Conservation (phyloP, 305 asterid species). For the Coffea humblotiana region DNA sequence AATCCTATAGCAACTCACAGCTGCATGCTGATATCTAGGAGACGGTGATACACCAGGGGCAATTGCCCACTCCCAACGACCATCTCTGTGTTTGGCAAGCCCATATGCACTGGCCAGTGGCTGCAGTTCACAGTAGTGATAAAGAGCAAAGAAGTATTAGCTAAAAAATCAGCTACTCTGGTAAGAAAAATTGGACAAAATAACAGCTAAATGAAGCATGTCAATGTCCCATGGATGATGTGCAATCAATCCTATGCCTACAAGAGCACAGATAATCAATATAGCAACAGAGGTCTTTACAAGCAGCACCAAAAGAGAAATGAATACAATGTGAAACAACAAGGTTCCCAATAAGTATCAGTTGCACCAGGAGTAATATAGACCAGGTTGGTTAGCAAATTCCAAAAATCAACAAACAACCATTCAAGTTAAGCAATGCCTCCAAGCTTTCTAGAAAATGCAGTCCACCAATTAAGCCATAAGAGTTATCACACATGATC, state of each 20-base stretch:
- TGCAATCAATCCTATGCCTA: not conserved
- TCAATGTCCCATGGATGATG: not conserved
- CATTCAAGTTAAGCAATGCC: not conserved
- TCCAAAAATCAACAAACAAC: not conserved
- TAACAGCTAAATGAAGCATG: not conserved
- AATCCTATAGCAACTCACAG: constrained; percentile 49
- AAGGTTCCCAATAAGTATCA: not conserved
- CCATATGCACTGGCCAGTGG: constrained; percentile 98
- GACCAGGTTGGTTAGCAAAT: not conserved
- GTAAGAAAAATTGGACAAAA: not conserved
- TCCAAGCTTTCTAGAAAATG: not conserved
- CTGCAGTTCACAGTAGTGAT: constrained; percentile 39
- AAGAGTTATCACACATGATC: not conserved
- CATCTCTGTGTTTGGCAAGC: constrained; percentile 98
- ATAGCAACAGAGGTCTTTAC: not conserved
- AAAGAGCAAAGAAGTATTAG: constrained; percentile 11
- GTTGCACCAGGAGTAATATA: not conserved
- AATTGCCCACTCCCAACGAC: constrained; percentile 99
- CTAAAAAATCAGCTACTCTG: not conserved
- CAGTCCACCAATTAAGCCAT: constrained; percentile 1
- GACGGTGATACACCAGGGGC: constrained; percentile 99
- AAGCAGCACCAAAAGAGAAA: not conserved
- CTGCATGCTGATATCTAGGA: constrained; percentile 97
- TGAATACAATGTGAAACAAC: not conserved
- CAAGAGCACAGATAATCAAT: not conserved